Conservation (phyloP, 371 early-diverging fungal species). For the Ecytonucleospora hepatopenaei region DNA sequence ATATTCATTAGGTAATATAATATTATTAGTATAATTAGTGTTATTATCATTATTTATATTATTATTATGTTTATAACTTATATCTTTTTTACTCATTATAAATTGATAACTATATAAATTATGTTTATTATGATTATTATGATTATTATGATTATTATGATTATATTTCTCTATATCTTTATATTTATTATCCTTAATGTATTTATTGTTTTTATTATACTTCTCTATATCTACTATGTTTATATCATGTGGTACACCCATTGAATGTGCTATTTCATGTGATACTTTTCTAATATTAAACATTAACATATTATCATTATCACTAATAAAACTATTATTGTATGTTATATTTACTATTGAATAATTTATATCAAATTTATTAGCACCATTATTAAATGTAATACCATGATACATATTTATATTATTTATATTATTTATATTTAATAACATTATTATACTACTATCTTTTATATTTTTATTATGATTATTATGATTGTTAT, state of each 20-base stretch:
- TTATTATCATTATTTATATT: no score
- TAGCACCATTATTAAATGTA: neutral
- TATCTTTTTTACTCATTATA: neutral
- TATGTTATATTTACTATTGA: neutral
- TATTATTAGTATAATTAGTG: no score
- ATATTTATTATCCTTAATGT: no score
- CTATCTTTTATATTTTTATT: neutral
- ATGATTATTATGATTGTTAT: no score
- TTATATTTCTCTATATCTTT: no score
- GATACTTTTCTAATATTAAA: neutral
- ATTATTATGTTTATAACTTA: neutral
- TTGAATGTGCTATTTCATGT: constrained; percentile 4
- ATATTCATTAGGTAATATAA: no score
- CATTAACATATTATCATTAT: no score
- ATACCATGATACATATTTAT: neutral
- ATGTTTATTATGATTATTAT: no score
- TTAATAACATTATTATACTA: neutral
- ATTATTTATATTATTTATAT: neutral
- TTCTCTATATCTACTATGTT: neutral
- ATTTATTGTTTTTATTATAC: neutral
- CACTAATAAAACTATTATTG: neutral
- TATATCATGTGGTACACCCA: constrained; percentile 4
- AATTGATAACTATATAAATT: no score
- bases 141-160: no score
- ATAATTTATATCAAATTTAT: neutral